These are phyloP conservation scores for Podospora comata DNA, from an alignment of 495 filamentous ascomycete species.

Conservation along the genomic window DNA sequence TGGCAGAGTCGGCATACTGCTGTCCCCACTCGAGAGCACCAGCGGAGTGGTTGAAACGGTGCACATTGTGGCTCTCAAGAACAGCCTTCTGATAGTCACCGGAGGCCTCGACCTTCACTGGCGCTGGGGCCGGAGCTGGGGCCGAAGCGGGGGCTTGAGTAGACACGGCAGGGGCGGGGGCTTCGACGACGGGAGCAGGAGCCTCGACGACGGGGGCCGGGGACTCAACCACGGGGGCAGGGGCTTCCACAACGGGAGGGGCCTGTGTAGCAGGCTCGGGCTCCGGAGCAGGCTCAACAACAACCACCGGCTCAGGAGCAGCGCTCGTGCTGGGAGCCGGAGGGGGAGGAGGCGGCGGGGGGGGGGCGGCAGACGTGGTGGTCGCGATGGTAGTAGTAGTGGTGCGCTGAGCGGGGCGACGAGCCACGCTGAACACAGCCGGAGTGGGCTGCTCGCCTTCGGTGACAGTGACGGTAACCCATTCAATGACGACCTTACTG, in stretches of 20 bases:
- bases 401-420: constrained; percentile 19
- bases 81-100: constrained; percentile 35
- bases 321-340: constrained; percentile 20
- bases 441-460: constrained; percentile 28
- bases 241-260: constrained; percentile 9
- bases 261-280: constrained; percentile 15
- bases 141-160: background rate
- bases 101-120: constrained; percentile 14
- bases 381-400: constrained; percentile 18
- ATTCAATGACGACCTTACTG: constrained; percentile 55
- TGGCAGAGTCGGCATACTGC: constrained; percentile 60
- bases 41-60: constrained; percentile 80
- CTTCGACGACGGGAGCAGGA: constrained; percentile 4
- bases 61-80: constrained; percentile 77
- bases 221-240: constrained; percentile 12
- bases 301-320: constrained; percentile 11
- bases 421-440: constrained; percentile 13
- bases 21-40: constrained; percentile 60
- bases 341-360: constrained; percentile 18
- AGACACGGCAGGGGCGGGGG: constrained; percentile 14
- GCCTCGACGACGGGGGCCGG: constrained; percentile 10
- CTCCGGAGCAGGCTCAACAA: constrained; percentile 7
- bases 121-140: constrained; percentile 23
- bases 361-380: constrained; percentile 6
- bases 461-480: constrained; percentile 60